Conservation (phyloP, 2,329 filamentous ascomycete genomes). For the Fusarium mundagurra region DNA sequence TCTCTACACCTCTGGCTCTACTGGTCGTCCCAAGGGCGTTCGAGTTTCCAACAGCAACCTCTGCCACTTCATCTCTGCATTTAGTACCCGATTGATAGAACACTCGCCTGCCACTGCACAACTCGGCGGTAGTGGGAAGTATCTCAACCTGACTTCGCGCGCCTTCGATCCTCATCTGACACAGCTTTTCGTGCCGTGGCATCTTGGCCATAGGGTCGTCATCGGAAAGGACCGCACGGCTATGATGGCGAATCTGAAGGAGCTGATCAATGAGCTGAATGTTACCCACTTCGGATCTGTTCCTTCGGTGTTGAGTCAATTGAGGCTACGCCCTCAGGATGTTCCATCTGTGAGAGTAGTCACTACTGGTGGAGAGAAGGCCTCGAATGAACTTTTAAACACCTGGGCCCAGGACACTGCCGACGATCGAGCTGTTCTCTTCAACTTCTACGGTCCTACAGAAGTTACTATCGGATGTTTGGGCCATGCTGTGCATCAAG, state of each 20-base stretch:
- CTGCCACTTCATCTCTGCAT: slow-evolving; percentile 15
- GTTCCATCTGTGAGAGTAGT: slow-evolving; percentile 13
- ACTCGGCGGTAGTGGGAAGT: slow-evolving; percentile 3
- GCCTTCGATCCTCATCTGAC: slow-evolving; percentile 25
- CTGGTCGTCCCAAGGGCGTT: slow-evolving; percentile 21
- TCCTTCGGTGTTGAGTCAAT: slow-evolving; percentile 9
- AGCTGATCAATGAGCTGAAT: slow-evolving; percentile 12
- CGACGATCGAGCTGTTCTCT: neutral
- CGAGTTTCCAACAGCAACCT: slow-evolving; percentile 13
- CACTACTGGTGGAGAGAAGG: slow-evolving; percentile 23
- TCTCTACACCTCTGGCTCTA: slow-evolving; percentile 23
- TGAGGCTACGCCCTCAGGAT: neutral
- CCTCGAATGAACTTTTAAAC: slow-evolving; percentile 16
- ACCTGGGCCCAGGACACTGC: neutral
- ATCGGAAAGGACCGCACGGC: slow-evolving; percentile 14
- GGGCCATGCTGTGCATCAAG: neutral
- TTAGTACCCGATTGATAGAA: slow-evolving; percentile 2
- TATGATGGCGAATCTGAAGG: neutral
- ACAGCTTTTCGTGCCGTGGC: slow-evolving; percentile 17
- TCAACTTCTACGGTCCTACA: slow-evolving; percentile 25
- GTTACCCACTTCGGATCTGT: slow-evolving; percentile 22
- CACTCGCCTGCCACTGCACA: neutral
- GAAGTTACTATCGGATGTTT: slow-evolving; percentile 25
- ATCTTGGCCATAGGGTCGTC: neutral
- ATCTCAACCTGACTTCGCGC: slow-evolving; percentile 20